Conservation (phyloP, 2,329 filamentous ascomycete genomes). For the Sordariomycetes sp. region DNA sequence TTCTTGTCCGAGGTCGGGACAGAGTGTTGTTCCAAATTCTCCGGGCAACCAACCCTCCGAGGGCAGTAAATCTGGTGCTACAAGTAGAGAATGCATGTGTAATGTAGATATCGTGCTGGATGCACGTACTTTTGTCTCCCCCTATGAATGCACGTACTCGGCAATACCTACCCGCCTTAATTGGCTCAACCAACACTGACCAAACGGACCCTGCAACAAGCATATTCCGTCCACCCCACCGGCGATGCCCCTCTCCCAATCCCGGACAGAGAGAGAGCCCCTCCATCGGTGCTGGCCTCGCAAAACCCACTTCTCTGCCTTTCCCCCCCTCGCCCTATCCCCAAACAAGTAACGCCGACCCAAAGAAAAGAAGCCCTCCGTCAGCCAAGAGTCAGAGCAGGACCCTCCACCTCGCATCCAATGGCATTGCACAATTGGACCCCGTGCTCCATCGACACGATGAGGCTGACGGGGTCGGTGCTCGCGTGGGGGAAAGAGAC, state of each 20-base stretch:
- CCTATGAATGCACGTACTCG: no score
- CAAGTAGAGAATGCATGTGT: no score
- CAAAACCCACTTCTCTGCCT: background rate
- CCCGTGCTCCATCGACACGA: conserved; percentile 13
- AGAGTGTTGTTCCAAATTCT: no score
- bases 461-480: conserved; percentile 11
- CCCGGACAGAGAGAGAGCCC: background rate
- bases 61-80: no score
- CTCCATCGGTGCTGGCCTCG: background rate
- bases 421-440: conserved; percentile 9
- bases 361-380: background rate
- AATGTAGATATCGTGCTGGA: no score
- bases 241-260: background rate
- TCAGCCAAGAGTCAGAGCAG: background rate
- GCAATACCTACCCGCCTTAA: no score
- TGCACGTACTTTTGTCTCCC: no score
- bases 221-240: no score
- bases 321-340: background rate
- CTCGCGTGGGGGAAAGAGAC: background rate
- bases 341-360: background rate
- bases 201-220: no score
- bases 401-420: conserved; percentile 4
- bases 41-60: no score
- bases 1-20: no score
- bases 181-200: no score